Conservation (phyloP, 23 red algal genomes). For the Gracilaria gracilis region DNA sequence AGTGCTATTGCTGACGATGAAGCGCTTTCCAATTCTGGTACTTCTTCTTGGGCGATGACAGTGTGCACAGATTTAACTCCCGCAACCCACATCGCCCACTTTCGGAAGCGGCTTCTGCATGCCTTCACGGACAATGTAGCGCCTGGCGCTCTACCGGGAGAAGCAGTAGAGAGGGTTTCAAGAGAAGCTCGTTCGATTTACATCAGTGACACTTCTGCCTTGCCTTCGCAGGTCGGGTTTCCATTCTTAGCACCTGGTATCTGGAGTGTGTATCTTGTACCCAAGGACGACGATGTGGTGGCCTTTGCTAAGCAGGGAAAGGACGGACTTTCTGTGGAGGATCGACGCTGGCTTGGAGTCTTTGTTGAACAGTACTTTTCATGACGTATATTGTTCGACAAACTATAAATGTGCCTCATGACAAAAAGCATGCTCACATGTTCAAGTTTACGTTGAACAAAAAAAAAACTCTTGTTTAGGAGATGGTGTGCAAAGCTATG, state of each 20-base stretch:
- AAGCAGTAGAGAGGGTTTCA: conserved; percentile 36
- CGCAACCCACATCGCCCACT: conserved; percentile 24
- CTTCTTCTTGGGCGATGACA: conserved; percentile 17
- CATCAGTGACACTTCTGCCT: conserved; percentile 28
- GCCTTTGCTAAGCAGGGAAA: conserved; percentile 33
- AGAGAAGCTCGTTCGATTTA: conserved; percentile 53
- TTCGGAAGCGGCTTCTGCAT: neutral
- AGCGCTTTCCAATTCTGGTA: neutral
- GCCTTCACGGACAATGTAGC: neutral
- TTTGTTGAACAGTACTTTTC: conserved; percentile 30
- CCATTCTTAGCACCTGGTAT: conserved; percentile 31
- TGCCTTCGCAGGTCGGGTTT: conserved; percentile 31
- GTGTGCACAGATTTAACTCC: conserved; percentile 46
- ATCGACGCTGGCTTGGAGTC: conserved; percentile 25
- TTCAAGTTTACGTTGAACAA: neutral
- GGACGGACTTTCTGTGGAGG: conserved; percentile 3
- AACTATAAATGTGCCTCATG: neutral
- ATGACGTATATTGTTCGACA: neutral
- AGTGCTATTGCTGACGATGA: neutral
- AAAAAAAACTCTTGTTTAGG: too few species aligned
- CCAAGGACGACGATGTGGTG: conserved; percentile 40
- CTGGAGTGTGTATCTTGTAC: conserved; percentile 58
- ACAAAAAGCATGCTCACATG: neutral
- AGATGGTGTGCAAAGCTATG: too few species aligned
- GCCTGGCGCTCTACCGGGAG: neutral